These are phyloP conservation scores for Chenopodium berlandieri DNA, from an alignment of 148 eudicot species.

Conservation along the genomic window DNA sequence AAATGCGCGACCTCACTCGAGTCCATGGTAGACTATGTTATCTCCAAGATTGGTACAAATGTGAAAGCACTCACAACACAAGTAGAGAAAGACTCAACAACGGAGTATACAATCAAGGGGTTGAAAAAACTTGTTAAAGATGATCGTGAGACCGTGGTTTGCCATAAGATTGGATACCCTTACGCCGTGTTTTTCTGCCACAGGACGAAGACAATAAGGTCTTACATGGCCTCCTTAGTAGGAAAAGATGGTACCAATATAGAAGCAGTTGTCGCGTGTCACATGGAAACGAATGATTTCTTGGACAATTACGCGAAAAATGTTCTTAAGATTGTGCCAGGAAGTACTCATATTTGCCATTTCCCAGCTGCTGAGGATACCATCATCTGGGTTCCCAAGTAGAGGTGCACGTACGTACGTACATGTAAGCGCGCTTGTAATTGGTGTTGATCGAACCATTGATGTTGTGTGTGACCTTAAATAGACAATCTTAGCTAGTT, in stretches of 20 bases:
- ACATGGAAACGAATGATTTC: conserved; percentile 41
- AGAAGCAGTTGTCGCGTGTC: conserved; percentile 50
- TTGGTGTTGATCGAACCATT: too few species aligned
- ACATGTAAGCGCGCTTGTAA: too few species aligned
- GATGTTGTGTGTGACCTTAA: too few species aligned
- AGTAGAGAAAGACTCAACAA: conserved; percentile 18
- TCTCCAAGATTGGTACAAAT: conserved; percentile 23
- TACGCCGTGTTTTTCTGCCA: conserved; percentile 59
- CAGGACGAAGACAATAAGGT: conserved; percentile 29
- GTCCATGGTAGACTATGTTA: conserved; percentile 30
- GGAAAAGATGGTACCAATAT: conserved; percentile 43
- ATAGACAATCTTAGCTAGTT: too few species aligned
- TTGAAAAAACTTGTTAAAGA: conserved; percentile 8
- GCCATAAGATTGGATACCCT: conserved; percentile 50
- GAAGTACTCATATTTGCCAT: conserved; percentile 50
- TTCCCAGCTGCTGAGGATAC: conserved; percentile 44
- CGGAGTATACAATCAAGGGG: conserved; percentile 7
- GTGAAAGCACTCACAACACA: conserved; percentile 18
- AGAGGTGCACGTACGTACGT: too few species aligned
- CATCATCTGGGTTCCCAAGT: conserved; percentile 44
- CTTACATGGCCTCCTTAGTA: conserved; percentile 37
- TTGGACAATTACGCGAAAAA: conserved; percentile 44
- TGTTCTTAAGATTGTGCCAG: conserved; percentile 50
- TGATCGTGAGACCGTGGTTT: conserved; percentile 31
- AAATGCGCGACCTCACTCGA: conserved; percentile 33